phyloP scores from a whole-genome alignment of 306 rosid species.

The Gynostemma pentaphyllum region DNA sequence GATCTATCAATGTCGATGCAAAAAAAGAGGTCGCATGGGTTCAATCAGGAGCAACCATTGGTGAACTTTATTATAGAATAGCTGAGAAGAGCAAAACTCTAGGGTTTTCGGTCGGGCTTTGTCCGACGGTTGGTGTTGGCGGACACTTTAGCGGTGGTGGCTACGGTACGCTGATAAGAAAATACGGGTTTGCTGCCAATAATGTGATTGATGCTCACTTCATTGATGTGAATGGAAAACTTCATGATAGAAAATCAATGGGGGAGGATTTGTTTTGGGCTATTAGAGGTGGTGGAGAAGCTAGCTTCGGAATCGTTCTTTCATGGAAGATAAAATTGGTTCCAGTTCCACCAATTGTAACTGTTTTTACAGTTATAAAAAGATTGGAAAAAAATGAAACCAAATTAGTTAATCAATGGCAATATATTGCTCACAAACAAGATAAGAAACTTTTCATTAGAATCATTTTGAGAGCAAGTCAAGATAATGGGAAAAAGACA shows the following conservation, averaged over 20 bases:
- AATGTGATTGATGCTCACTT: too few relatives aligned
- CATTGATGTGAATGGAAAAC: too few relatives aligned
- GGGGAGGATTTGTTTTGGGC: too few relatives aligned
- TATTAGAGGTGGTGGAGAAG: too few relatives aligned
- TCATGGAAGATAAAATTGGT: slow-evolving; percentile 3
- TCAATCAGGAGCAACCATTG: too few relatives aligned
- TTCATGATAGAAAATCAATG: too few relatives aligned
- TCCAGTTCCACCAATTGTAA: slow-evolving; percentile 1
- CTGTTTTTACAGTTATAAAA: too few relatives aligned
- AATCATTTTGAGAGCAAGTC: neutral
- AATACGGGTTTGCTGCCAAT: too few relatives aligned
- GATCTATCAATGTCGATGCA: neutral
- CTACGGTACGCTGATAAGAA: neutral
- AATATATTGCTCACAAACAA: too few relatives aligned
- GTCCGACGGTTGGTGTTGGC: slow-evolving; percentile 5
- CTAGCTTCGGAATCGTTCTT: too few relatives aligned
- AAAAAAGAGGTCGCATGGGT: neutral
- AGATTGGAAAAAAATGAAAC: neutral
- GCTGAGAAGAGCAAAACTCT: neutral
- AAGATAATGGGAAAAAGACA: neutral
- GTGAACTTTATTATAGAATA: neutral
- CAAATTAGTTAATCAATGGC: neutral
- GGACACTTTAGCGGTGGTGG: too few relatives aligned
- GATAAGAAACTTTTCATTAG: neutral
- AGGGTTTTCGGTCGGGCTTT: neutral